phyloP scores from a whole-genome alignment of 2,329 filamentous ascomycete species.

The Dactylonectria macrodidyma region DNA sequence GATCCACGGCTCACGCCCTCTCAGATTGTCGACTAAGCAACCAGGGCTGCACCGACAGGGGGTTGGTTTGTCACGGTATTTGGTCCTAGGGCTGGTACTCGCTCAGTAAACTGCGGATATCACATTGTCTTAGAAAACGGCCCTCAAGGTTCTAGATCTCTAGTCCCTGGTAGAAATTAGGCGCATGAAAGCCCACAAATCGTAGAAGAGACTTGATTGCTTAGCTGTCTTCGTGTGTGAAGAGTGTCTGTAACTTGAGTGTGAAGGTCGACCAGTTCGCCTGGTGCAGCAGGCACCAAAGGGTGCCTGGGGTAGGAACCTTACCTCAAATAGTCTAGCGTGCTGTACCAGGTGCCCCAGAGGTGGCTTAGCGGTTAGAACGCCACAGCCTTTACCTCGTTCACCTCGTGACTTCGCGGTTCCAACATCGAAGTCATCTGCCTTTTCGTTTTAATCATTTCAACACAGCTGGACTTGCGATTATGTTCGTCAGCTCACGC shows the following conservation, averaged over 20 bases:
- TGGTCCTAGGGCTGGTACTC: background rate
- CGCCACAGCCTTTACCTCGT: constrained; percentile 44
- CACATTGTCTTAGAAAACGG: background rate
- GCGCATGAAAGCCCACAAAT: no score
- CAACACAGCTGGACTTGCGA: constrained; percentile 15
- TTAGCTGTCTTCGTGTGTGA: background rate
- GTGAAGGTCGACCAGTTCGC: background rate
- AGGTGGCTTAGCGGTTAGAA: constrained; percentile 41
- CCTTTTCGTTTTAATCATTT: constrained; percentile 30
- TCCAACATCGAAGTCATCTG: constrained; percentile 47
- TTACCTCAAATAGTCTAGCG: constrained; percentile 9
- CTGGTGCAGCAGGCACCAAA: background rate
- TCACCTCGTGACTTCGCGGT: constrained; percentile 46
- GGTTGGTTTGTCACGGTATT: background rate
- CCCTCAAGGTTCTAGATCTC: no score
- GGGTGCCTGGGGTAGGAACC: constrained; percentile 6
- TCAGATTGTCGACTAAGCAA: constrained; percentile 26
- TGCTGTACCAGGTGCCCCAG: constrained; percentile 25
- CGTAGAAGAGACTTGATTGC: background rate
- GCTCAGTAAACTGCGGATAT: background rate
- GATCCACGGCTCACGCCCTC: constrained; percentile 15
- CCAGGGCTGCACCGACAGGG: background rate
- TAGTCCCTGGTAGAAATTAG: no score
- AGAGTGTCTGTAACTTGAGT: no score
- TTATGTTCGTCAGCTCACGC: constrained; percentile 27